These are phyloP conservation scores for Colletotrichum sojae DNA, from an alignment of 2,329 filamentous ascomycete genomes.

Conservation along the genomic window DNA sequence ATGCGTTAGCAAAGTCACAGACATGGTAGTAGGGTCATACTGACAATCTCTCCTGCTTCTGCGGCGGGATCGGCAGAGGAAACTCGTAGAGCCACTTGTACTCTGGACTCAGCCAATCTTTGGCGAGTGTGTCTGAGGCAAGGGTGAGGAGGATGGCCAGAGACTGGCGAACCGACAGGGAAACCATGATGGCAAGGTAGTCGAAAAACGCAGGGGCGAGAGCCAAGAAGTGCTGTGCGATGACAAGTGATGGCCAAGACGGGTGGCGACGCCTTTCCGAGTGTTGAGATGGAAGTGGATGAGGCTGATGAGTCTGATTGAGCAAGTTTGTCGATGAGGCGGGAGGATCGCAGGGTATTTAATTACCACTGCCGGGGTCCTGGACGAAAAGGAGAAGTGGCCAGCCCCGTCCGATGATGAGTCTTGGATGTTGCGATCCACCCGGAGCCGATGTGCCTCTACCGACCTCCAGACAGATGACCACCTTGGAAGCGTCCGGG, in stretches of 20 bases:
- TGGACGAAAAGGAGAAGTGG: neutral
- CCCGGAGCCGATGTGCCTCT: neutral
- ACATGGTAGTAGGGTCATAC: neutral
- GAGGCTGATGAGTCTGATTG: constrained; percentile 27
- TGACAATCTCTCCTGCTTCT: constrained; percentile 58
- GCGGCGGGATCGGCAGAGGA: constrained; percentile 49
- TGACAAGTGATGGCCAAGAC: constrained; percentile 31
- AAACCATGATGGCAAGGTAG: constrained; percentile 22
- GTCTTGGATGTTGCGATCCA: neutral
- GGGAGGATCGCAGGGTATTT: constrained; percentile 27
- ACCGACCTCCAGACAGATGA: neutral
- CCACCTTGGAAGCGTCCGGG: neutral
- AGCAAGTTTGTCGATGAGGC: neutral
- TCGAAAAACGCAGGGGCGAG: neutral
- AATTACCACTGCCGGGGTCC: neutral
- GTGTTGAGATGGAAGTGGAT: constrained; percentile 6
- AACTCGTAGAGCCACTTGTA: constrained; percentile 40
- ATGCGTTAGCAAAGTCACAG: neutral
- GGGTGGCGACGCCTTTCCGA: constrained; percentile 30
- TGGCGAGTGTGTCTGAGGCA: constrained; percentile 35
- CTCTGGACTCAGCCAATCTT: constrained; percentile 37
- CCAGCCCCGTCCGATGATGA: neutral
- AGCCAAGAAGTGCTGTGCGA: constrained; percentile 18
- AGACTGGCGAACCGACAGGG: constrained; percentile 36
- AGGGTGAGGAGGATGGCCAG: constrained; percentile 33